Evolutionary conservation across 208 protist species (phyloP), one percentile per base, ranked within the genome.

Genomic region (Endotrypanum monterogeii): DNA sequence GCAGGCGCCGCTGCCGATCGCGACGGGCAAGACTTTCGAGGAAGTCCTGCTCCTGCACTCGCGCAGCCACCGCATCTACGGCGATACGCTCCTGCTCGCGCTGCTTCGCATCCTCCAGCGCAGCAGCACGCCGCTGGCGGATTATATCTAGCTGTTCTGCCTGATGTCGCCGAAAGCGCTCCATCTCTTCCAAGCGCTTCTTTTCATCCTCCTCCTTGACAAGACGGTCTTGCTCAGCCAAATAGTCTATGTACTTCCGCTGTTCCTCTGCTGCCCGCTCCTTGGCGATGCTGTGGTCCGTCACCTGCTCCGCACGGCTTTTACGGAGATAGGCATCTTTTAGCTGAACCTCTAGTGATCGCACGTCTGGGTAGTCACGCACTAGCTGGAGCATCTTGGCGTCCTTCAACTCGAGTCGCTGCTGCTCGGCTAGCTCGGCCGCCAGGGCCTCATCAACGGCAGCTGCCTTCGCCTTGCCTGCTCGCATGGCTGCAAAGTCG

Each of bases 341-440:
- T 48, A 98, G 78, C 75, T 82, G 74, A 52, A 80, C 57, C 74
- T 95, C 85, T 51, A 98, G 73, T 39, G 92, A 80, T n/a, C 91
- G 89, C 54, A 98, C 82, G 74, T 94, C 88, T 0, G 91, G 91
- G 60, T 85, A 89, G n/a, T 89, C 76, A 25, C 89, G 81, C 16
- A 88, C 91, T 4, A 95, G 82, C 79, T 96, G 94, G 28, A 96
- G 78, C 90, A 95, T 98, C 80, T 98, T 98, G n/a, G 78, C 81
- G 61, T 96, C 90, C 66, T 87, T 82, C 32, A 93, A 11, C 55
- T 95, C 88, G 7, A 82, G 78, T 8, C 84, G 73, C 76, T 98
- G 90, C 78, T 92, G 74, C 72, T 96, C 85, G 14, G 88, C 84
- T 44, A 98, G 79, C 74, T 92, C 90, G 35, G 86, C 84, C 9